Evolutionary conservation across 495 filamentous ascomycete species (phyloP).

Genomic region (Haplographium delicatum): DNA sequence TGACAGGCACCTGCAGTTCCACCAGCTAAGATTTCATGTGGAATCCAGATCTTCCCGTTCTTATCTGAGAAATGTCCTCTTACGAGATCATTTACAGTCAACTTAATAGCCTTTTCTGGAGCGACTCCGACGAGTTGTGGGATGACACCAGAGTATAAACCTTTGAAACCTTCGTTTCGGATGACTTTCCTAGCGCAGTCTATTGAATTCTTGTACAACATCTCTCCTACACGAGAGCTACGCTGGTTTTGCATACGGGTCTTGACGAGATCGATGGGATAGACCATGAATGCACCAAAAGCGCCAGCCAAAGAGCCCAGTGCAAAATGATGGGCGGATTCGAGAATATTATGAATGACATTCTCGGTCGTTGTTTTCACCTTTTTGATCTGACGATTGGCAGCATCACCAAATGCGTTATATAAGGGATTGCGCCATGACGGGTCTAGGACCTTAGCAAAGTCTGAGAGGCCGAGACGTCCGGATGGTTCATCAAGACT

Average conservation of each 20-base stretch:
- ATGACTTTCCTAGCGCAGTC: constrained; percentile 93
- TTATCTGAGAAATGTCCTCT: constrained; percentile 71
- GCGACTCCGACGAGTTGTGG: constrained; percentile 96
- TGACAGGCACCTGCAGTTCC: constrained; percentile 89
- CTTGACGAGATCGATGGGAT: constrained; percentile 98
- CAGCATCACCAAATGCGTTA: constrained; percentile 34
- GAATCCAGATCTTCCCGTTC: constrained; percentile 66
- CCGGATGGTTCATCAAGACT: constrained; percentile 85
- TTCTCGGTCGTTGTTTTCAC: constrained; percentile 38
- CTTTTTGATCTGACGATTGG: constrained; percentile 43
- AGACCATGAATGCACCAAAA: constrained; percentile 98
- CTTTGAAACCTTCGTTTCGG: constrained; percentile 81
- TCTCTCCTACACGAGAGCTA: constrained; percentile 69
- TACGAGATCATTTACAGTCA: constrained; percentile 94
- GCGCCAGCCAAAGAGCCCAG: constrained; percentile 88
- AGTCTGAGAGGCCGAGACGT: constrained; percentile 74
- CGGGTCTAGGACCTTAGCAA: constrained; percentile 89
- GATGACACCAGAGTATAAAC: constrained; percentile 88
- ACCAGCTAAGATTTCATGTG: constrained; percentile 79
- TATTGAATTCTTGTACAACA: constrained; percentile 91
- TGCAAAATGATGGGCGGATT: constrained; percentile 83
- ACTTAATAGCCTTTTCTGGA: constrained; percentile 97
- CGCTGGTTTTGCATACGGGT: constrained; percentile 98
- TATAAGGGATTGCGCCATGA: constrained; percentile 64
- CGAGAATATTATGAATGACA: constrained; percentile 57